Percentiles rank a stretch among this genome's conserved stretches.
These are phyloP conservation scores for Abortiporus biennis DNA, from an alignment of 1,284 basidiomycete genomes.

Conservation along the genomic window DNA sequence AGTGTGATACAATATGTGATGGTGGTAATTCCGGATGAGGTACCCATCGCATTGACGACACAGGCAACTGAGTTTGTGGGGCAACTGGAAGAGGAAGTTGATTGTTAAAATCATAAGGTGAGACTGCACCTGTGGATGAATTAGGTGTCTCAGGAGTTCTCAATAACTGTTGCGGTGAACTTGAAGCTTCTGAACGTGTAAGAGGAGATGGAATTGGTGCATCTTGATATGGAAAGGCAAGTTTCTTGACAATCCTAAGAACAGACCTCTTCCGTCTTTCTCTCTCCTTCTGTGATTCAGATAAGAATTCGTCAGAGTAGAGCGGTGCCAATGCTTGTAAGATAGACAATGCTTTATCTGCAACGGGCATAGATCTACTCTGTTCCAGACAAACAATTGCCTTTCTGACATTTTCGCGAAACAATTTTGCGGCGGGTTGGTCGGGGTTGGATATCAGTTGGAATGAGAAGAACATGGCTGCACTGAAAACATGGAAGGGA, in stretches of 20 bases:
- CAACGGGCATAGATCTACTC: constrained; percentile 52
- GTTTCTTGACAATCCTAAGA: constrained; percentile 58
- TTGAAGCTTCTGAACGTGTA: background rate
- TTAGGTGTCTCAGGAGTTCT: background rate
- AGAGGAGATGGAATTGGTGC: constrained; percentile 33
- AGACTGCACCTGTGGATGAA: background rate
- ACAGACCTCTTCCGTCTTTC: constrained; percentile 56
- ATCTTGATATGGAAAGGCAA: constrained; percentile 77
- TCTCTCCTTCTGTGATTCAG: constrained; percentile 36
- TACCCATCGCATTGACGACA: constrained; percentile 22
- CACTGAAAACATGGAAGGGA: constrained; percentile 75
- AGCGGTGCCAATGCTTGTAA: constrained; percentile 63
- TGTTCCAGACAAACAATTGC: constrained; percentile 59
- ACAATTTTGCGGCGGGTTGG: constrained; percentile 65
- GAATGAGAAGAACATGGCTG: constrained; percentile 83
- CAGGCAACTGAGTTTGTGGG: constrained; percentile 8
- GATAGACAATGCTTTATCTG: constrained; percentile 68
- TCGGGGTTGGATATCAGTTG: constrained; percentile 73
- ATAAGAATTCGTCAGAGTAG: constrained; percentile 53
- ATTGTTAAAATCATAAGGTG: background rate
- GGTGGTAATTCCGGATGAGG: too few species aligned
- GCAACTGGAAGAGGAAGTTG: constrained; percentile 2
- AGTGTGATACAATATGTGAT: constrained; percentile 7
- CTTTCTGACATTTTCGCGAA: constrained; percentile 67
- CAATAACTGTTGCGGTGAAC: too few species aligned